Evolutionary conservation across 805 yeast species (phyloP), one percentile per base, ranked within the genome.

Genomic region (Yamadazyma akitaensis): DNA sequence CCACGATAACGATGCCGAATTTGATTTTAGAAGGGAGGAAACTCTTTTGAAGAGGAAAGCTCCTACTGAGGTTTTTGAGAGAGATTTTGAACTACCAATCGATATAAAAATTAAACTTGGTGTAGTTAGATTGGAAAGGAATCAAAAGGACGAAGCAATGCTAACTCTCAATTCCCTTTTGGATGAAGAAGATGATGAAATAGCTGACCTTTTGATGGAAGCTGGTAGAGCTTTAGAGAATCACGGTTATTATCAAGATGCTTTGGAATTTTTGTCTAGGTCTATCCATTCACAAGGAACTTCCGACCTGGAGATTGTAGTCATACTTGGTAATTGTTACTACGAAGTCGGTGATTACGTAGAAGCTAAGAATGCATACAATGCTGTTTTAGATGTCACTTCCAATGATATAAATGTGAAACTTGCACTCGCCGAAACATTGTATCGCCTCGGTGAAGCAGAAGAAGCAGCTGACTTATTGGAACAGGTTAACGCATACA

Each of bases 91-190:
- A 8, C 64, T 94, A 17, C 98, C 98, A 1, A 81, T 91, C 40
- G 98, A 92, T 67, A 87, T 94, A 21, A 67, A 98, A 45, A 83
- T 82, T 26, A 88, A 94, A 62, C 61, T 94, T 19, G 96, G 96
- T 0, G 63, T 82, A 10, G 73, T 88, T 41, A 75, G 99, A 48
- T 66, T 94, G 28, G 80, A 82, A 46, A 65, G 80, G 32, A 82
- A 80, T 43, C 74, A 84, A 37, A 69, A 74, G 24, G 77, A 76
- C 1, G 97, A 91, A 54, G 96, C 97, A 0, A 59, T 83, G 47
- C 65, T 63, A 8, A 97, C 92, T 61, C 85, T 87, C 55, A 69
- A 68, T 33, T 77, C 76, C 50, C 66, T 91, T 11, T 63, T 81
- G 37, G 75, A 75, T 33, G 81, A 79, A 37, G 79, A 77, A 28